phyloP scores from a whole-genome alignment of 2,329 filamentous ascomycete species.

The Colletotrichum gloeosporioides region DNA sequence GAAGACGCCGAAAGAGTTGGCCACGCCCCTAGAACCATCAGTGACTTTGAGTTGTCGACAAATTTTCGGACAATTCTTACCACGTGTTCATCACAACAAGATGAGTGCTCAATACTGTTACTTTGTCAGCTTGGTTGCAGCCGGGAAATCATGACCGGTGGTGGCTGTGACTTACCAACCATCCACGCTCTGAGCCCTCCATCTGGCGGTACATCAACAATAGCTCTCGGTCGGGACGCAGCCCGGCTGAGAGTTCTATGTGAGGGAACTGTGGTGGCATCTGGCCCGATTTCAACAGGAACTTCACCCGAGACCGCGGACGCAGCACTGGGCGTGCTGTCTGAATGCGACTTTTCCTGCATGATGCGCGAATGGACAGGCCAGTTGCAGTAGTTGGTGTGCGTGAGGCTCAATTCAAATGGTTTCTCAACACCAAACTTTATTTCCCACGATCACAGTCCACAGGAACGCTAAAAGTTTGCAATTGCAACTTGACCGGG shows the following conservation, averaged over 20 bases:
- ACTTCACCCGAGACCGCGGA: neutral
- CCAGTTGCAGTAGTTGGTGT: neutral
- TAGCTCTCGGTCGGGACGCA: constrained; percentile 43
- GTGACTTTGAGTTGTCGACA: neutral
- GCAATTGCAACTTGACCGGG: neutral
- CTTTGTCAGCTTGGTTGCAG: neutral
- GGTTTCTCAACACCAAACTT: neutral
- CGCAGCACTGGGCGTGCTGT: neutral
- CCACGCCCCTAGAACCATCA: constrained; percentile 46
- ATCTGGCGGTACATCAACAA: constrained; percentile 55
- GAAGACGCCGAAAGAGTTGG: constrained; percentile 61
- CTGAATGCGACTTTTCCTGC: neutral
- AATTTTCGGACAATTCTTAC: constrained; percentile 23
- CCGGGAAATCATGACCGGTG: neutral
- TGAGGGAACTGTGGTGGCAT: neutral
- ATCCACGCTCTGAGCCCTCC: constrained; percentile 54
- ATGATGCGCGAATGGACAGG: neutral
- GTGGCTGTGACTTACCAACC: constrained; percentile 37
- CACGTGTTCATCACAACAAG: constrained; percentile 57
- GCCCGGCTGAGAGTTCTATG: constrained; percentile 37
- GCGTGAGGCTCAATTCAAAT: neutral
- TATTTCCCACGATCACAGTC: neutral
- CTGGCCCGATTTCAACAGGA: neutral
- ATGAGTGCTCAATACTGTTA: constrained; percentile 43
- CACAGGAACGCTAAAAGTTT: neutral